Evolutionary conservation across 1,284 basidiomycete species (phyloP).

Genomic region (Tylopilus orsonianus): DNA sequence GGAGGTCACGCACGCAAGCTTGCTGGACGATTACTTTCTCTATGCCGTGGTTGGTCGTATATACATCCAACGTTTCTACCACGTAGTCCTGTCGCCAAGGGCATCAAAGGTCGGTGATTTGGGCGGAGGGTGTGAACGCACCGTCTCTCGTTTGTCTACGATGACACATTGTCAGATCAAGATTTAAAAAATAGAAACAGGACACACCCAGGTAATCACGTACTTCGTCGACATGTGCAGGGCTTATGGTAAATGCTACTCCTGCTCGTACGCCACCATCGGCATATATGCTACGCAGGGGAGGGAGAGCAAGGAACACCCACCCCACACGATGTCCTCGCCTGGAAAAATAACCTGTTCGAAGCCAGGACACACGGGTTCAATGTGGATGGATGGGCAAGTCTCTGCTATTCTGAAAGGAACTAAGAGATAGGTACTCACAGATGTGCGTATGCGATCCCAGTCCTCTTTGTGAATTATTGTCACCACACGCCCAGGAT

Average conservation of each 20-base stretch:
- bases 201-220: conserved; percentile 71
- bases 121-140: too few species aligned
- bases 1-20: conserved; percentile 25
- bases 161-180: not conserved
- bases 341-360: conserved; percentile 66
- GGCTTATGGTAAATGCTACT: conserved; percentile 81
- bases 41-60: conserved; percentile 42
- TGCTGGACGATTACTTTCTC: conserved; percentile 45
- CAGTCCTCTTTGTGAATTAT: conserved; percentile 81
- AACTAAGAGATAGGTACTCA: conserved; percentile 32
- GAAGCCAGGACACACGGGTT: too few species aligned
- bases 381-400: not conserved
- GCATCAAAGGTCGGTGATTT: not conserved
- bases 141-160: conserved; percentile 78
- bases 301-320: conserved; percentile 7
- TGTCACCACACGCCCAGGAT: conserved; percentile 81
- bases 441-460: conserved; percentile 64
- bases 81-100: conserved; percentile 47
- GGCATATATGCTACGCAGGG: not conserved
- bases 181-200: not conserved
- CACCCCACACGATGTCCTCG: conserved; percentile 83
- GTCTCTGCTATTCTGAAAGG: too few species aligned
- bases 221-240: conserved; percentile 67
- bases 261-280: conserved; percentile 39
- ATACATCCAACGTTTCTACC: conserved; percentile 48